phyloP scores from a whole-genome alignment of 768 basidiomycete species.

The Boletus sp. region DNA sequence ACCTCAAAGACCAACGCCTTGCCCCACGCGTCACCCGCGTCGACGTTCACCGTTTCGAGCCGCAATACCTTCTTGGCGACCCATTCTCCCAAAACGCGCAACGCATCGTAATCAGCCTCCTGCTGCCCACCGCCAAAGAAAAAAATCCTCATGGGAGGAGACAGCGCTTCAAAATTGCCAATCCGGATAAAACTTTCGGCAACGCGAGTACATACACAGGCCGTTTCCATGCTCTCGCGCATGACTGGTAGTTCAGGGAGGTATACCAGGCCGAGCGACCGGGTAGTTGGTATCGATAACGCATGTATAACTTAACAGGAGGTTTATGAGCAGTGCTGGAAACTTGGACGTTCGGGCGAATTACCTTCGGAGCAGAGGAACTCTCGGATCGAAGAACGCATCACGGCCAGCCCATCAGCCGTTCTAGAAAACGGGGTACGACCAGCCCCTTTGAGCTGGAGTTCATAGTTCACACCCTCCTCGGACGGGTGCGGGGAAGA shows the following conservation, averaged over 20 bases:
- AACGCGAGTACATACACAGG: constrained; percentile 73
- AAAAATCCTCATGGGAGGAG: constrained; percentile 57
- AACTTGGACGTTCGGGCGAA: not conserved
- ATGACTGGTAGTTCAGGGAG: constrained; percentile 70
- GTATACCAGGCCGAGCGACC: constrained; percentile 76
- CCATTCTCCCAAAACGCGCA: constrained; percentile 76
- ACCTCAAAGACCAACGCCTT: constrained; percentile 70
- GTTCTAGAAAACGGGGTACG: constrained; percentile 90
- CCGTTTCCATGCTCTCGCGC: constrained; percentile 71
- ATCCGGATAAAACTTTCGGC: constrained; percentile 91
- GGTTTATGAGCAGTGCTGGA: constrained; percentile 34
- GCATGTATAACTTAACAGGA: constrained; percentile 66
- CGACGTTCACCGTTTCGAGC: constrained; percentile 36
- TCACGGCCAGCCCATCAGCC: constrained; percentile 92
- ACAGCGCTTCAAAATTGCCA: constrained; percentile 85
- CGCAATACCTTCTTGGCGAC: constrained; percentile 59
- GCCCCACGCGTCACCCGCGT: constrained; percentile 62
- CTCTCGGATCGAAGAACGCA: constrained; percentile 93
- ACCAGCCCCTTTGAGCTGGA: constrained; percentile 94
- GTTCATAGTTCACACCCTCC: constrained; percentile 60
- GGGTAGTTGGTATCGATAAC: constrained; percentile 82
- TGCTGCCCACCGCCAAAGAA: constrained; percentile 81
- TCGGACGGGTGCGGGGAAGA: constrained; percentile 70
- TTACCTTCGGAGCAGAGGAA: constrained; percentile 89
- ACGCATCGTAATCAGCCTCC: constrained; percentile 65